A percentile compares a stretch with the other conserved stretches of the same genome.
phyloP scores from a whole-genome alignment of 2,329 filamentous ascomycete species.

The Pseudocercospora vitis region DNA sequence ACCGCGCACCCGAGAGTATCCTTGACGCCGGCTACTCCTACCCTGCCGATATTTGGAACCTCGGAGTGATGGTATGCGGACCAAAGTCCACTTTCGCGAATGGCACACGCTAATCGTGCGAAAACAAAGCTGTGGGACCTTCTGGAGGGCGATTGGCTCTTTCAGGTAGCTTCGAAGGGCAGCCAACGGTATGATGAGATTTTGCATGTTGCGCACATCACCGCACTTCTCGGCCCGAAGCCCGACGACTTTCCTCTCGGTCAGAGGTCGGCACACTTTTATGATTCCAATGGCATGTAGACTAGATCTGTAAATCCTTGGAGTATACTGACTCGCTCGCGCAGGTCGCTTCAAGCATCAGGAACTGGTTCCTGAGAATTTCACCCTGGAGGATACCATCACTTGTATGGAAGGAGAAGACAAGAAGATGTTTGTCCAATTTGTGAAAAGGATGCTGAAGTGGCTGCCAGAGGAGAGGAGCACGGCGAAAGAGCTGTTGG shows the following conservation, averaged over 20 bases:
- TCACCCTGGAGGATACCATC: no score
- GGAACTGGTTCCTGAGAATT: no score
- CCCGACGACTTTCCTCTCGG: background rate
- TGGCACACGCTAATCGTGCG: no score
- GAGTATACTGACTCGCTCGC: no score
- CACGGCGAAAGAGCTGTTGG: conserved; percentile 40
- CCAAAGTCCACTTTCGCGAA: no score
- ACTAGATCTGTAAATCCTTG: no score
- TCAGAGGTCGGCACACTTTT: no score
- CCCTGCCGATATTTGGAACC: conserved; percentile 33
- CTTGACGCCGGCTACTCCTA: conserved; percentile 25
- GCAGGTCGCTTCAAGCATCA: no score
- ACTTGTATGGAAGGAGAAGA: conserved; percentile 33
- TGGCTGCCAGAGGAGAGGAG: conserved; percentile 43
- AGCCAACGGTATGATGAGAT: no score
- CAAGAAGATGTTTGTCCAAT: conserved; percentile 37
- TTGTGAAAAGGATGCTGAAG: conserved; percentile 41
- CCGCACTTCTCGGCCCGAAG: background rate
- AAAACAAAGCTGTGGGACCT: background rate
- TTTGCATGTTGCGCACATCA: conserved; percentile 18
- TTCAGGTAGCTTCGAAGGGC: no score
- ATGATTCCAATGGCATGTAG: no score
- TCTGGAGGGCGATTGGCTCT: background rate
- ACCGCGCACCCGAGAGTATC: conserved; percentile 25
- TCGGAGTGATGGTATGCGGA: conserved; percentile 30